Percentiles rank a stretch among this genome's conserved stretches.
phyloP scores from a whole-genome alignment of 176 grass and related monocot genomes.

The Pontederia crassipes region DNA sequence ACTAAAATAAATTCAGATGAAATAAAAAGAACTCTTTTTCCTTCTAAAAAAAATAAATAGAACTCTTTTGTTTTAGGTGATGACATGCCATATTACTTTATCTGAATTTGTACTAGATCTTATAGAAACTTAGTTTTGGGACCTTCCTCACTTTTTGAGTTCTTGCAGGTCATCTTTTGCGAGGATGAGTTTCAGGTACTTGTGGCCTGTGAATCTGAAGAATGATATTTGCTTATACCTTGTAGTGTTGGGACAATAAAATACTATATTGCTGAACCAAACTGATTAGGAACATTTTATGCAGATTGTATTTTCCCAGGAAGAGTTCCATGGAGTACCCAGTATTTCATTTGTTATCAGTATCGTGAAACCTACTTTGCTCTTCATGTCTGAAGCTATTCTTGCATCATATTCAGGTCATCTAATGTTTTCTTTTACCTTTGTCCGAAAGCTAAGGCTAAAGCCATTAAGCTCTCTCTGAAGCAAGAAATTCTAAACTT shows the following conservation, averaged over 20 bases:
- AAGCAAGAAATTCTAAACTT: no score
- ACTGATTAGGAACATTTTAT: constrained; percentile 7
- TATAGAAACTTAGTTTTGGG: background rate
- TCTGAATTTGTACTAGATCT: no score
- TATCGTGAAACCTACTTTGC: constrained; percentile 34
- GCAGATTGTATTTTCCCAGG: constrained; percentile 38
- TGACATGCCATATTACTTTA: no score
- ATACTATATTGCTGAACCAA: background rate
- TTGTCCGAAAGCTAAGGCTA: background rate
- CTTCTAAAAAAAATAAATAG: no score
- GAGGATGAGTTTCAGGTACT: constrained; percentile 16
- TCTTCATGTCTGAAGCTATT: constrained; percentile 25
- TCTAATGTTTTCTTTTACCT: background rate
- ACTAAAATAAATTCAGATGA: no score
- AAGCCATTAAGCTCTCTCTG: background rate
- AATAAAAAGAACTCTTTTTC: no score
- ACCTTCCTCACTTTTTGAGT: background rate
- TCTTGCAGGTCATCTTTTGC: constrained; percentile 7
- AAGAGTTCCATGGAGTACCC: constrained; percentile 41
- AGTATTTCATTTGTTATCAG: constrained; percentile 42
- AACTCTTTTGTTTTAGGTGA: no score
- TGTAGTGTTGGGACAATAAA: background rate
- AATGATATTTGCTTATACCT: background rate
- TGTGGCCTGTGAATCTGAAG: background rate
- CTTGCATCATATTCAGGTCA: constrained; percentile 31